Base-by-base conservation (phyloP, 2,329 filamentous ascomycete genomes). In the Diplodia sapinea region DNA sequence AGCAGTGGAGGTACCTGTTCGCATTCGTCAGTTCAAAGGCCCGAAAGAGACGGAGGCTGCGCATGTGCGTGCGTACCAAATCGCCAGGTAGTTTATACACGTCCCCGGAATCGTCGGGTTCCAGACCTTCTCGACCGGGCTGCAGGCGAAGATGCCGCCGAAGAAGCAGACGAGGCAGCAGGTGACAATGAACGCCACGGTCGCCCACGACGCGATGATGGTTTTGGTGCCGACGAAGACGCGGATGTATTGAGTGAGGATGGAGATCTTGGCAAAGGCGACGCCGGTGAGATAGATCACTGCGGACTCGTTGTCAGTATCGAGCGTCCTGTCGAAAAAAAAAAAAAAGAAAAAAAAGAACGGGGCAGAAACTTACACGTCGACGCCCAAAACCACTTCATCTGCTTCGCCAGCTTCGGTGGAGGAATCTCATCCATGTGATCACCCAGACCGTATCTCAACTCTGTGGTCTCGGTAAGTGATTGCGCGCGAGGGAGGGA, bases 221-320 rank as follows among this genome's bases (percentile, higher is more conserved):
- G 65, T 67, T 13, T 40, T 59, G 15, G 12, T 33, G 13, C 49
- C 55, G 7, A 61, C 55, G 31, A 67, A 67, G 11, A 67, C 55
- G 13, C 65, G 65, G 52, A 67, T 51, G 23, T 59, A 67, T 26
- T 67, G 65, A 11, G 54, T 54, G 11, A 67, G 65, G 49, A 67
- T 61, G 23, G 54, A 59, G 13, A 67, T 20, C 36, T 67, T 67
- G 13, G 55, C 54, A 38, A 59, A 61, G 33, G 55, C 55, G 23
- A 67, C 47, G 33, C 65, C 55, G 6, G 20, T 36, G 47, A 67
- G 29, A 23, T 67, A 67, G 15, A 61, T 59, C 65, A 38, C 56
- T 59, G 33, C 3, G 6, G n/a, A 12, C 13, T 13, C 6, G 17
- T 38, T 4, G 33, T 26, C 15, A 55, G 12, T 36, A 7, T 12